Evolutionary conservation across 1,139 yeast genomes (phyloP), one percentile per base, ranked within the genome.

Genomic region (Hyphopichia khmerensis): DNA sequence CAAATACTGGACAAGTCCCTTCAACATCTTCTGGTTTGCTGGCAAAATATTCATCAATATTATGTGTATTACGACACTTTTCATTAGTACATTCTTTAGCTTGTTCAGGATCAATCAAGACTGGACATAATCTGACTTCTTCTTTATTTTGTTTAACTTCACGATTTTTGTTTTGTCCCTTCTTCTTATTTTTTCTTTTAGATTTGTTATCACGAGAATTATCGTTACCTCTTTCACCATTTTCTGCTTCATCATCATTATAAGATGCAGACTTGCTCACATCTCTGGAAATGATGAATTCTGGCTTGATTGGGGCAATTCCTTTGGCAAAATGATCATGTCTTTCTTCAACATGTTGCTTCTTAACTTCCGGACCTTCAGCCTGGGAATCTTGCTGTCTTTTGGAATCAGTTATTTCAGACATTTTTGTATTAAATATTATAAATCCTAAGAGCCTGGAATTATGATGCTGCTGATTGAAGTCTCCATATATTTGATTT

Each of bases 141-240:
- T 86, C 96, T 46, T 77, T 80, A 21, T 66, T 72, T 62, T 89
- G 96, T 44, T 76, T 78, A 52, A 90, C 73, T 51, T 87, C 93
- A 54, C 99, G 75, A 50, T 82, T 81, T 63, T 93, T 91, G 65
- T 93, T 93, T 66, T 93, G 98, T 1, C 99, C 99, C 40, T 91
- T 72, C 45, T 67, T 62, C 64, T 78, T 77, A 41, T 58, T 59
- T 33, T 52, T 42, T 51, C 31, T 60, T 60, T 38, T 64, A 68
- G 34, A 50, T 71, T 29, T 36, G n/a, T 5, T 7, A 16, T 71
- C 33, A 68, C 63, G 14, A 27, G 14, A n/a, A 27, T 56, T 60
- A 15, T 48, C 47, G 30, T 57, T 55, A 32, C 51, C 61, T 44
- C 73, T 60, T 43, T 69, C 75, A 23, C 75, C 76, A 33, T 69